phyloP scores from a whole-genome alignment of 257 asterid genomes.

The Plectranthus barbatus region DNA sequence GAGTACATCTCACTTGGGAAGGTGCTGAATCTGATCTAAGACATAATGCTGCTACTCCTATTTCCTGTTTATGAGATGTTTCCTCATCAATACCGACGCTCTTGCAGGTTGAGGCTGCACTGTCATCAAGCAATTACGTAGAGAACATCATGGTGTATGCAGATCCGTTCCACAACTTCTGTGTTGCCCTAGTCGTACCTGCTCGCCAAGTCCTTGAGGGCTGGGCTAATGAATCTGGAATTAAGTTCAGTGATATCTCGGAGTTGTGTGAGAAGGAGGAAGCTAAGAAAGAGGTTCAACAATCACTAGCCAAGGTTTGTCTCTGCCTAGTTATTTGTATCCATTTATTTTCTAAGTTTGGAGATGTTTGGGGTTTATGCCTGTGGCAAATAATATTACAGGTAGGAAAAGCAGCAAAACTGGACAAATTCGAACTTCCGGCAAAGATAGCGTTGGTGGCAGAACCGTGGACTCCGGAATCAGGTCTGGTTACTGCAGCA shows the following conservation, averaged over 20 bases:
- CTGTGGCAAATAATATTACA: slow-evolving; percentile 11
- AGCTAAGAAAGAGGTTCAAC: slow-evolving; percentile 59
- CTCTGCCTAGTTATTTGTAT: neutral
- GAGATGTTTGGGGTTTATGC: neutral
- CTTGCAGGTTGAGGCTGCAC: slow-evolving; percentile 83
- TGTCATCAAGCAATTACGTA: slow-evolving; percentile 44
- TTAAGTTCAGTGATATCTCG: slow-evolving; percentile 38
- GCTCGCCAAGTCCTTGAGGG: slow-evolving; percentile 55
- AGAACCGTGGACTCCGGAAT: slow-evolving; percentile 91
- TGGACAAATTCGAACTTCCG: slow-evolving; percentile 80
- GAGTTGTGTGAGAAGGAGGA: slow-evolving; percentile 66
- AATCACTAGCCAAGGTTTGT: slow-evolving; percentile 67
- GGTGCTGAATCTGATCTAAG: slow-evolving; percentile 28
- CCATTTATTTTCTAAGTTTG: neutral
- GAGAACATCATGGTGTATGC: slow-evolving; percentile 68
- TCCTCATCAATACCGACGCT: slow-evolving; percentile 7
- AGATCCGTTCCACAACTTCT: slow-evolving; percentile 75
- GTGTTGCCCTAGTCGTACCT: slow-evolving; percentile 76
- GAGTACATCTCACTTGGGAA: slow-evolving; percentile 89
- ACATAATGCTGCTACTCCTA: neutral
- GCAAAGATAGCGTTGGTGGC: slow-evolving; percentile 70
- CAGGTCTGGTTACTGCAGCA: slow-evolving; percentile 89
- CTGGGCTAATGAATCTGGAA: slow-evolving; percentile 75
- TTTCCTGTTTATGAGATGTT: neutral
- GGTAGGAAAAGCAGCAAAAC: slow-evolving; percentile 61